Evolutionary conservation across 305 asterid genomes (phyloP).

Genomic region (Lippia alba): DNA sequence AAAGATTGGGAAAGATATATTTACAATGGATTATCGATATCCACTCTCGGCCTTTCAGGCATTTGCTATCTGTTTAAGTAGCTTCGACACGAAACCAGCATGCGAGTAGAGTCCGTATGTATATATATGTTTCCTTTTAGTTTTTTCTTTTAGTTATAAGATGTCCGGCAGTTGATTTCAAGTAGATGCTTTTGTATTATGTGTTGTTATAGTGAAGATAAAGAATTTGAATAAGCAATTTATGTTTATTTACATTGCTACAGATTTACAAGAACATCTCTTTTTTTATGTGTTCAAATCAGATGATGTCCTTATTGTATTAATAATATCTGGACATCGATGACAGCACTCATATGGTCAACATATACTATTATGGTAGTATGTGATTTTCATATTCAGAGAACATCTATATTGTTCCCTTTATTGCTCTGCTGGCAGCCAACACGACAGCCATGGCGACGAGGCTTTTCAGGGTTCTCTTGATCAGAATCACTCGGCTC

Average conservation of each 20-base stretch:
- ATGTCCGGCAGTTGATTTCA: slow-evolving; percentile 25
- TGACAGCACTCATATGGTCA: slow-evolving; percentile 18
- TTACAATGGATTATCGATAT: slow-evolving; percentile 75
- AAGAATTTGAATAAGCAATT: neutral
- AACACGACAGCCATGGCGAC: slow-evolving; percentile 75
- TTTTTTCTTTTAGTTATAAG: slow-evolving; percentile 11
- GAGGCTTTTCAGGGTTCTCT: slow-evolving; percentile 59
- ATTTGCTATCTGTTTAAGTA: slow-evolving; percentile 77
- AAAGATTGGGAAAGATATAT: slow-evolving; percentile 75
- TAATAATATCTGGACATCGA: slow-evolving; percentile 30
- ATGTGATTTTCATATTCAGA: slow-evolving; percentile 37
- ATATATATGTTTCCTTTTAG: neutral
- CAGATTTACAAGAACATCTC: slow-evolving; percentile 7
- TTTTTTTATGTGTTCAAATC: neutral
- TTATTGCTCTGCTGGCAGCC: slow-evolving; percentile 47
- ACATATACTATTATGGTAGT: slow-evolving; percentile 1
- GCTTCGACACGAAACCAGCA: slow-evolving; percentile 81
- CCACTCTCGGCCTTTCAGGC: slow-evolving; percentile 86
- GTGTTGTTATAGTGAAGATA: neutral
- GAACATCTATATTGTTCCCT: slow-evolving; percentile 39
- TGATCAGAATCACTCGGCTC: slow-evolving; percentile 75
- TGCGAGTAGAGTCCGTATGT: slow-evolving; percentile 55
- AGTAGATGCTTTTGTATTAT: slow-evolving; percentile 25
- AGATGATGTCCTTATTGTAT: slow-evolving; percentile 25
- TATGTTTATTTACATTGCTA: slow-evolving; percentile 23